Conservation (phyloP, 177 flowering plant genomes). For the Vitis hybrid region DNA sequence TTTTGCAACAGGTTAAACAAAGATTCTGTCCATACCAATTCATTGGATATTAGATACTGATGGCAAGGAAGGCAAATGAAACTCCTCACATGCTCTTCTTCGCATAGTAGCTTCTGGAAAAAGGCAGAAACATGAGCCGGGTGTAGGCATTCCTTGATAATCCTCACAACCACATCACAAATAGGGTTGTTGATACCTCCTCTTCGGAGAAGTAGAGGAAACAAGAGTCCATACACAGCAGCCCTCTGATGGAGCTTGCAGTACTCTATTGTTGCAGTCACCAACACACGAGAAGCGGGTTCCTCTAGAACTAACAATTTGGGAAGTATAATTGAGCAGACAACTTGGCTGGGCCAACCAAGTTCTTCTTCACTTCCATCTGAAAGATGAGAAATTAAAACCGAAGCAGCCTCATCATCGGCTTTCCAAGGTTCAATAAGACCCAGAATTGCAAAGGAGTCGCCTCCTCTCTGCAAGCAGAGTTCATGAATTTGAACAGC, state of each 20-base stretch:
- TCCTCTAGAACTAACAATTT: conserved; percentile 52
- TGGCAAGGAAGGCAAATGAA: conserved; percentile 58
- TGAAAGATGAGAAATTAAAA: conserved; percentile 46
- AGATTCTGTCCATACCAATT: conserved; percentile 74
- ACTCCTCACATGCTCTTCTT: conserved; percentile 28
- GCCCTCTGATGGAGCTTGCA: conserved; percentile 66
- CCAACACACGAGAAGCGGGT: conserved; percentile 60
- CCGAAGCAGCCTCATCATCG: conserved; percentile 61
- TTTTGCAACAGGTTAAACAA: conserved; percentile 59
- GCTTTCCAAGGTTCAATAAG: conserved; percentile 72
- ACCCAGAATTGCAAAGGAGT: conserved; percentile 39
- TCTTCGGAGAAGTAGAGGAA: conserved; percentile 46
- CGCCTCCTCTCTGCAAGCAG: conserved; percentile 26
- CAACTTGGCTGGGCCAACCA: conserved; percentile 60
- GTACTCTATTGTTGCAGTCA: conserved; percentile 45
- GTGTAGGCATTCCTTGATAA: conserved; percentile 77
- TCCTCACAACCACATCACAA: conserved; percentile 56
- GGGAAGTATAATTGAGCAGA: conserved; percentile 65
- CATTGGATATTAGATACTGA: conserved; percentile 37
- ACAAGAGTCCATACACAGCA: conserved; percentile 58
- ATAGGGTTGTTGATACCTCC: conserved; percentile 59
- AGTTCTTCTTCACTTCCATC: conserved; percentile 33
- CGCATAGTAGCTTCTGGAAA: conserved; percentile 61
- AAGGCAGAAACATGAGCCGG: conserved; percentile 73
- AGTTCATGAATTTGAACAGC: conserved; percentile 41